phyloP scores from a whole-genome alignment of 1,139 yeast genomes.

The Blastobotrys ciferrii region DNA sequence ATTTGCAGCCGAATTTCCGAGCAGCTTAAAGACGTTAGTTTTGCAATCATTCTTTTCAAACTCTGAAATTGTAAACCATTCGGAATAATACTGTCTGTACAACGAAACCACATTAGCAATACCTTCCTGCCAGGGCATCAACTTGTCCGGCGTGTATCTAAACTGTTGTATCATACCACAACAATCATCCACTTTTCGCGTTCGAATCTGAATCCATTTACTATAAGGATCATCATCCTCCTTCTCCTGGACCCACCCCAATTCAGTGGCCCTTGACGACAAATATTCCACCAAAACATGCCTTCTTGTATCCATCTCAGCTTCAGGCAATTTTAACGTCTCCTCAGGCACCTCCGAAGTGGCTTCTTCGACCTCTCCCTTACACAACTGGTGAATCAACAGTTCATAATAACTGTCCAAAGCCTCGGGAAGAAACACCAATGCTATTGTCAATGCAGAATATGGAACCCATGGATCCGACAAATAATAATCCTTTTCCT shows the following conservation, averaged over 20 bases:
- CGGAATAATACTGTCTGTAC: conserved; percentile 11
- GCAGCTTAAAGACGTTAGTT: conserved; percentile 19
- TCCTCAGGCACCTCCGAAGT: conserved; percentile 6
- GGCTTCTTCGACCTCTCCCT: conserved; percentile 1
- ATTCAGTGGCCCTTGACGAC: conserved; percentile 11
- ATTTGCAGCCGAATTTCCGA: conserved; percentile 20
- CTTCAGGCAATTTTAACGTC: conserved; percentile 15
- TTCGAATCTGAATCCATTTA: conserved; percentile 27
- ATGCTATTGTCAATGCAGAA: conserved; percentile 23
- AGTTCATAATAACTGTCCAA: conserved; percentile 18
- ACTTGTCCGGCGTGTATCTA: conserved; percentile 19
- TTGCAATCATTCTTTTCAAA: conserved; percentile 20
- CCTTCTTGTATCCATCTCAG: conserved; percentile 18
- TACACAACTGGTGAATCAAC: conserved; percentile 16
- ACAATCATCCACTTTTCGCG: conserved; percentile 25
- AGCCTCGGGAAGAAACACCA: conserved; percentile 26
- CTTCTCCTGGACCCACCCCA: conserved; percentile 22
- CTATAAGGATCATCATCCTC: neutral
- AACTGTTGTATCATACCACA: conserved; percentile 22
- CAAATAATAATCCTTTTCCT: conserved; percentile 18
- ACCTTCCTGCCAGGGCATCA: conserved; percentile 27
- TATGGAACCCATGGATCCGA: conserved; percentile 19
- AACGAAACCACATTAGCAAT: conserved; percentile 24
- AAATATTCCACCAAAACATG: conserved; percentile 19
- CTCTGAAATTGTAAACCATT: conserved; percentile 18